Percentiles rank a stretch among this genome's conserved stretches.
Conservation (phyloP, 1,284 basidiomycete genomes). For the Microbotryomycetes sp. region DNA sequence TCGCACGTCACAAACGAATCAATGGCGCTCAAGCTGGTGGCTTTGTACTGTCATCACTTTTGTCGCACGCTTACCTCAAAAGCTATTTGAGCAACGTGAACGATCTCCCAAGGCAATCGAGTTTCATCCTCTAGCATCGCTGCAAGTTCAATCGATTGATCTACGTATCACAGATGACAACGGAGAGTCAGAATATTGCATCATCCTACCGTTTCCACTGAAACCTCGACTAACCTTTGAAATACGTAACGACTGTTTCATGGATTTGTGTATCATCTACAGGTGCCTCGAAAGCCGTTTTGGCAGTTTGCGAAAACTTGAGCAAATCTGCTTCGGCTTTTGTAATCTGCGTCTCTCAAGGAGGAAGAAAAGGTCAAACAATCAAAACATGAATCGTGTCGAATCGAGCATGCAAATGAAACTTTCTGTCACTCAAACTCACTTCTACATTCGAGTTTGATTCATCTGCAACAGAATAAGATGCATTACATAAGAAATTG, state of each 20-base stretch:
- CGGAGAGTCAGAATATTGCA: too few species aligned
- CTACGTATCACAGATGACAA: conserved; percentile 7
- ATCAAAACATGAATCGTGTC: conserved; percentile 57
- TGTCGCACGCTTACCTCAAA: conserved; percentile 58
- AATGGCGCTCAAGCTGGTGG: not conserved
- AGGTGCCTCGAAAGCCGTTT: conserved; percentile 37
- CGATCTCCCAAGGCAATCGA: conserved; percentile 49
- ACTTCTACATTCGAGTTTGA: too few species aligned
- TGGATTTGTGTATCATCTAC: conserved; percentile 58
- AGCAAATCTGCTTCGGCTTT: conserved; percentile 8
- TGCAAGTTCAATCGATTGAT: conserved; percentile 22
- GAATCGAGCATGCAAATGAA: too few species aligned
- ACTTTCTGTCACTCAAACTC: too few species aligned
- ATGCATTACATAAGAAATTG: conserved; percentile 16
- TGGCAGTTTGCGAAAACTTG: conserved; percentile 7
- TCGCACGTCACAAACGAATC: too few species aligned
- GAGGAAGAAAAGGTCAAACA: not conserved
- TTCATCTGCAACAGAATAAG: too few species aligned
- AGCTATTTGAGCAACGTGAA: conserved; percentile 62
- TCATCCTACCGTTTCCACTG: conserved; percentile 36
- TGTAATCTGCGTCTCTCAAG: conserved; percentile 16
- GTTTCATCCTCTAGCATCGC: conserved; percentile 19
- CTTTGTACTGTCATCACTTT: not conserved
- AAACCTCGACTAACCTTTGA: conserved; percentile 51
- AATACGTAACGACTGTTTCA: conserved; percentile 52